Evolutionary conservation across 305 asterid genomes (phyloP), one percentile per base, ranked within the genome.

Genomic region (Solanum hybrid): DNA sequence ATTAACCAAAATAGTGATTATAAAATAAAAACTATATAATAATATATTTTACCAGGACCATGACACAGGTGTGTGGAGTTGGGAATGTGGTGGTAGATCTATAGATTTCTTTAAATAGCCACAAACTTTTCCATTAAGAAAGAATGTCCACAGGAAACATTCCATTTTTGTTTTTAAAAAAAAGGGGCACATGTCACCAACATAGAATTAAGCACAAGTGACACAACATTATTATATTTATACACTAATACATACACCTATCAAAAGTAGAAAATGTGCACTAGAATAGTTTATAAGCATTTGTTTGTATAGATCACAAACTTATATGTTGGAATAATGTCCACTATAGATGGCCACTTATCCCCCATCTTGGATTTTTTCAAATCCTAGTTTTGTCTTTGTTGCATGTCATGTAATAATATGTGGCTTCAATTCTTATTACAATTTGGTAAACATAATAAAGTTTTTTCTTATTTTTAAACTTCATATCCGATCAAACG

Each of bases 41-140:
- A 80, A 46, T 85, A 77, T 89, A 64, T 85, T 87, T 35, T 86
- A 51, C 80, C 24, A 38, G 87, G 80, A 64, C 32, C 27, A 69
- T 29, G 77, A 82, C 26, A 91, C 92, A 92, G 89, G 91, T 92
- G 94, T 93, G 87, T 90, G 90, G 91, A 88, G 88, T 82, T 72
- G 35, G 46, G 89, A 88, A 89, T 35, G 86, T 73, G 36, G 46
- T 29, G 36, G 64, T 31, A 71, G 46, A 90, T 42, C 56, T 86
- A 77, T 85, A 51, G 46, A 66, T 46, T 86, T 79, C 86, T 46
- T 76, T 64, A 88, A 40, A 90, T 32, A 87, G 84, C 42, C 76
- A 85, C 31, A 3, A 31, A 85, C 76, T 85, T 71, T 71, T 81
- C 36, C 88, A 91, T 88, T 66, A 22, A 85, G 91, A 82, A 34